Evolutionary conservation across 345 rosid species (phyloP), one percentile per base, ranked within the genome.

Genomic region (Ceriops decandra): DNA sequence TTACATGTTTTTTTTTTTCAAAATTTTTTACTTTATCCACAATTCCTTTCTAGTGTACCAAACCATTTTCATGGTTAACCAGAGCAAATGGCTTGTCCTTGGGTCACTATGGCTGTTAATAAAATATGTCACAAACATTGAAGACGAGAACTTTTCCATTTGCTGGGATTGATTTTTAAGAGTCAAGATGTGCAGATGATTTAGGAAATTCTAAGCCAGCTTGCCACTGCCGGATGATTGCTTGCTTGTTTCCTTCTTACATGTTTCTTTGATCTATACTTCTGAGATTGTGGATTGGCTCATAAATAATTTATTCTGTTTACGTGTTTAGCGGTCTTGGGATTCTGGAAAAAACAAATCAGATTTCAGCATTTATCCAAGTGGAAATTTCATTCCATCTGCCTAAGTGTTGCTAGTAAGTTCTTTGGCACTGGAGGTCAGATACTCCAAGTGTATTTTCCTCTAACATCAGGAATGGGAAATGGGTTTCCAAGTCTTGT

Each of bases 71-170:
- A 69, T 56, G 26, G 62, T 59, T 66, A 64, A 57, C 42, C 52
- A 73, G 57, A 49, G 73, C 21, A 60, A 70, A 24, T 60, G 28
- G 59, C 33, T 67, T 75, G 72, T 78, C 74, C 68, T 78, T 56
- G 67, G 66, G 76, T 54, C 66, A 8, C 26, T 68, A 64, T 27
- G 69, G 10, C 51, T 49, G 49, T 57, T 46, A 24, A 38, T 17
- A 53, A 52, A 73, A 46, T 67, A 53, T 58, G 22, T 47, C 9
- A 13, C 28, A 46, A n/a, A 19, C 53, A 9, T 35, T 56, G 11
- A 66, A 27, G 33, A 63, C 24, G 20, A 32, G 16, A 2, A 31
- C 68, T 49, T 68, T 60, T 56, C 68, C 36, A 33, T 74, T 33
- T 60, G 60, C 64, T 38, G 60, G 51, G 26, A 56, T 56, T 56